phyloP scores from a whole-genome alignment of 257 asterid genomes.

The Gentiana straminea region DNA sequence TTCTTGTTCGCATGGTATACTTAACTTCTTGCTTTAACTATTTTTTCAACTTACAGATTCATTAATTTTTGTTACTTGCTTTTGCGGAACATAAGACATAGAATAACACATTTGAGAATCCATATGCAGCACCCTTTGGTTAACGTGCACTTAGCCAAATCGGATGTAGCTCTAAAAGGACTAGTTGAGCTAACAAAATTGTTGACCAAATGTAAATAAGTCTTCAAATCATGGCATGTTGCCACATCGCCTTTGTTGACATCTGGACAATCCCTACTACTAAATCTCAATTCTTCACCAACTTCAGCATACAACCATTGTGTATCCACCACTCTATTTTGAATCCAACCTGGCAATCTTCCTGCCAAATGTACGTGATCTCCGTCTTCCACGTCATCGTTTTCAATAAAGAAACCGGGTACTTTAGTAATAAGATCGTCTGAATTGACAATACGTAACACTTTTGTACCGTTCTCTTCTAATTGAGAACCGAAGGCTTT shows the following conservation, averaged over 20 bases:
- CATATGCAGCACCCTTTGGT: neutral
- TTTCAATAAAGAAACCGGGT: constrained; percentile 66
- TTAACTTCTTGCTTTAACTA: no score
- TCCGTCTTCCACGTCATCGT: constrained; percentile 2
- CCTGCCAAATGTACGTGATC: constrained; percentile 11
- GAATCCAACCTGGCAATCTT: constrained; percentile 43
- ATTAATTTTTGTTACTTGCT: no score
- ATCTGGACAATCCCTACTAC: constrained; percentile 52
- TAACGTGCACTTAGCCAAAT: constrained; percentile 33
- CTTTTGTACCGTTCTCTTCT: constrained; percentile 51
- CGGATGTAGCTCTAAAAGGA: constrained; percentile 41
- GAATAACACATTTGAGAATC: no score
- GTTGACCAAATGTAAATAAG: constrained; percentile 65
- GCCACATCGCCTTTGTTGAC: constrained; percentile 36
- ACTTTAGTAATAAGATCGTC: constrained; percentile 72
- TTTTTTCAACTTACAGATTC: no score
- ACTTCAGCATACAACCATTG: constrained; percentile 82
- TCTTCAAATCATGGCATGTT: constrained; percentile 76
- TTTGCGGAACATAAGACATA: no score
- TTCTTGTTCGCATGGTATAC: no score
- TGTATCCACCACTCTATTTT: constrained; percentile 35
- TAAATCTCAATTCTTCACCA: constrained; percentile 64
- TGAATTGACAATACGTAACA: constrained; percentile 60
- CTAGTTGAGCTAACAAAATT: constrained; percentile 50
- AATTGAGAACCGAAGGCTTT: constrained; percentile 35